Evolutionary conservation across 2,329 filamentous ascomycete species (phyloP), one percentile per base, ranked within the genome.

Genomic region (Pestalotiopsis sp.): DNA sequence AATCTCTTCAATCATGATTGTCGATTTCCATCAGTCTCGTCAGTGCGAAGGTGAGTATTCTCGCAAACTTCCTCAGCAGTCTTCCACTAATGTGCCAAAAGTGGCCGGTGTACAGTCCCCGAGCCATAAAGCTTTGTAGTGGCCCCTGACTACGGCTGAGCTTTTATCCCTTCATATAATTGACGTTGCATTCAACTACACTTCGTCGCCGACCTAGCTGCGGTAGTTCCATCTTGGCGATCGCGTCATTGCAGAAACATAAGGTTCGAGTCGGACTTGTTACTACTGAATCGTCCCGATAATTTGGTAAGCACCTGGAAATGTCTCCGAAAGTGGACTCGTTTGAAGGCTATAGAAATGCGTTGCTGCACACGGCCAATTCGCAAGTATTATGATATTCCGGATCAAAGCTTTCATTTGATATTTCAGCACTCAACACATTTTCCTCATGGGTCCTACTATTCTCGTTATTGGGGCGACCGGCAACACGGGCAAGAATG

Each of bases 381-480:
- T 45, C 40, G 40, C 17, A 45, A 17, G 6, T 17, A 45, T 13
- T 3, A 45, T 45, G 40, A 45, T 14, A 1, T 4, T 41, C 2
- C 40, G 13, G 11, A 45, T 17, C 40, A 13, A 45, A 9, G 14
- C 40, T 4, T 45, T 17, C 11, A 45, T 45, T 13, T 45, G 2
- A 17, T 17, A 17, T 45, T 9, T 45, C 4, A 17, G 17, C 11
- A 14, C 20, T 20, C 45, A n/a, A n/a, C 6, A 52, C 4, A 52
- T 20, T 20, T 6, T 20, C 45, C 5, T 23, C 57, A 81, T 81
- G 79, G 23, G 76, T 68, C 75, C 78, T 36, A 71, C 77, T 3
- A 77, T 82, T 63, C 77, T 82, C 11, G 72, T 82, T 36, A 72
- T 72, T 60, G 80, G 80, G 2, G 80, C 79, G 13, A 81, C 80